Conservation (phyloP, 179 eudicot genomes). For the Beta lomatogona region DNA sequence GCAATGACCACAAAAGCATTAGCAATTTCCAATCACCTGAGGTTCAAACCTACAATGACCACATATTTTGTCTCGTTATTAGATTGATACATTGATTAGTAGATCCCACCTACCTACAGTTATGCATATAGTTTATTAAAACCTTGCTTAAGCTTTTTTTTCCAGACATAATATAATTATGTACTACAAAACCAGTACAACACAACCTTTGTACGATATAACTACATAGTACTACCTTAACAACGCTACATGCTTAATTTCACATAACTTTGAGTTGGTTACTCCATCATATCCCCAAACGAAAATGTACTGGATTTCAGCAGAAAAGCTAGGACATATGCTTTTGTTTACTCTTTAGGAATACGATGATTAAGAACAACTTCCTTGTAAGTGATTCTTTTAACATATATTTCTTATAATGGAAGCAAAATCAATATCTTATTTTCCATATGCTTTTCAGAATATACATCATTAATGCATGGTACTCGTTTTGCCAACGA, state of each 20-base stretch:
- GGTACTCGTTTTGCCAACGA: slow-evolving; percentile 16
- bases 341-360: not conserved
- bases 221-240: not conserved
- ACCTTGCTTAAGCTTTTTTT: no score
- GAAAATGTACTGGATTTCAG: not conserved
- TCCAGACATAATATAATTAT: not conserved
- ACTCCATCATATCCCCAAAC: not conserved
- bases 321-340: not conserved
- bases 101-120: no score
- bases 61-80: no score
- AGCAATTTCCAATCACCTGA: no score
- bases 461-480: not conserved
- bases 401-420: not conserved
- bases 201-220: not conserved
- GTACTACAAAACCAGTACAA: not conserved
- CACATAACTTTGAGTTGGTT: not conserved
- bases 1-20: no score
- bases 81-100: no score
- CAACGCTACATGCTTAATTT: not conserved
- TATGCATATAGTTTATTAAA: no score
- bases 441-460: not conserved
- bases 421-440: not conserved
- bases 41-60: no score
- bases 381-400: slow-evolving; percentile 12
- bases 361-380: not conserved